Evolutionary conservation across 805 yeast genomes (phyloP).

Genomic region (Nakazawaea populi): DNA sequence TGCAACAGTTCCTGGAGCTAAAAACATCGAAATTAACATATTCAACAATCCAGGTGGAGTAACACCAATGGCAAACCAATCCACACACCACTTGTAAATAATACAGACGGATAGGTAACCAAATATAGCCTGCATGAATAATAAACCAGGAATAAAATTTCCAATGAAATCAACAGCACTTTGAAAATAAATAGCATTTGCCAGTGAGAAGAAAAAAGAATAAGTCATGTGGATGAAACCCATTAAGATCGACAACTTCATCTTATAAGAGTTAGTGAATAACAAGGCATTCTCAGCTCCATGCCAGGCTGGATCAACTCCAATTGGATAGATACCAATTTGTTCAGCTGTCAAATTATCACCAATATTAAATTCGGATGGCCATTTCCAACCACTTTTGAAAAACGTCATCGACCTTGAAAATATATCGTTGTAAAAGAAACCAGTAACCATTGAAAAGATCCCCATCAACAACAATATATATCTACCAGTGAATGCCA

Average conservation of each 20-base stretch:
- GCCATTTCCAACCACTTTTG: constrained; percentile 68
- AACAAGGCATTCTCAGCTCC: constrained; percentile 69
- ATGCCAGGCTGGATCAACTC: constrained; percentile 74
- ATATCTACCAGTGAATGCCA: constrained; percentile 71
- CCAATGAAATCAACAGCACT: constrained; percentile 63
- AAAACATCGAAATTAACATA: constrained; percentile 72
- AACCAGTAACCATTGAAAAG: constrained; percentile 71
- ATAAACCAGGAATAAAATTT: constrained; percentile 66
- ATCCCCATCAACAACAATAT: constrained; percentile 64
- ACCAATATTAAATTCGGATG: constrained; percentile 41
- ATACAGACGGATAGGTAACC: constrained; percentile 65
- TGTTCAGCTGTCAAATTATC: constrained; percentile 41
- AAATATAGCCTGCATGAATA: constrained; percentile 72
- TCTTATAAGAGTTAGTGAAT: constrained; percentile 69
- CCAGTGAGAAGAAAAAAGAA: constrained; percentile 62
- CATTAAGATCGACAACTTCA: constrained; percentile 72
- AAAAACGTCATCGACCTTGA: constrained; percentile 67
- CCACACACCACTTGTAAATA: constrained; percentile 68
- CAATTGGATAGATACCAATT: constrained; percentile 52
- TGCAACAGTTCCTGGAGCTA: constrained; percentile 65
- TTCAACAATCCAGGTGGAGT: constrained; percentile 71
- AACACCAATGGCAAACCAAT: constrained; percentile 57
- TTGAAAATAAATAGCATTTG: constrained; percentile 51
- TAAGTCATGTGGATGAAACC: constrained; percentile 74
- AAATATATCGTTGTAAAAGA: constrained; percentile 66